These are phyloP conservation scores for Boeremia lycopersici DNA, from an alignment of 2,329 filamentous ascomycete genomes.

Conservation along the genomic window DNA sequence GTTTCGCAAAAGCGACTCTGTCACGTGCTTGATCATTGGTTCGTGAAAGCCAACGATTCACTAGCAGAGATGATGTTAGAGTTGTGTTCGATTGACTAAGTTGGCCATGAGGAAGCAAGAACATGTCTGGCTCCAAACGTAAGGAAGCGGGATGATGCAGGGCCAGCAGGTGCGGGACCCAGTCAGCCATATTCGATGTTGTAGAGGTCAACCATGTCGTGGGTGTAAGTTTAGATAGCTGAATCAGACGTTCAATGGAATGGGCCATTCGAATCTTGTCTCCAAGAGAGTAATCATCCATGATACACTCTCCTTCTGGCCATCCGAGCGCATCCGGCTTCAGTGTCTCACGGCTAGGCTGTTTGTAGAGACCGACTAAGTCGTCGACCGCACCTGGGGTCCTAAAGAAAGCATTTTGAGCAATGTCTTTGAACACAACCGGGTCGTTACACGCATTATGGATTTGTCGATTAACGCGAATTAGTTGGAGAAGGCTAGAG, in stretches of 20 bases:
- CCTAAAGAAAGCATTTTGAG: slow-evolving; percentile 6
- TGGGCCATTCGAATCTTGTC: slow-evolving; percentile 23
- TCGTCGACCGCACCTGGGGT: background rate
- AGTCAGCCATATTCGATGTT: slow-evolving; percentile 17
- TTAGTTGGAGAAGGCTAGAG: slow-evolving; percentile 22
- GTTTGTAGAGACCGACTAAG: background rate
- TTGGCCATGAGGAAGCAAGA: slow-evolving; percentile 20
- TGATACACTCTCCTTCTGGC: slow-evolving; percentile 14
- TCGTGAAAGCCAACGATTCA: slow-evolving; percentile 3
- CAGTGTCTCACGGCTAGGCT: background rate
- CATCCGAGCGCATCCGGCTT: slow-evolving; percentile 6
- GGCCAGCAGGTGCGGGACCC: slow-evolving; percentile 31
- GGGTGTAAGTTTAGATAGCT: slow-evolving; percentile 1
- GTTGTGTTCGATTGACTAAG: slow-evolving; percentile 8
- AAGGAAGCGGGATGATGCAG: slow-evolving; percentile 21
- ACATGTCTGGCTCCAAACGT: slow-evolving; percentile 16
- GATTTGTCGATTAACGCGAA: slow-evolving; percentile 20
- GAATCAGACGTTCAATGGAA: slow-evolving; percentile 21
- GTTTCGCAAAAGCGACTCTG: slow-evolving; percentile 3
- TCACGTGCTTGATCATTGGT: background rate
- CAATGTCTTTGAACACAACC: slow-evolving; percentile 25
- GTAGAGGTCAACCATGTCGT: slow-evolving; percentile 6
- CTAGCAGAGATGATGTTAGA: background rate
- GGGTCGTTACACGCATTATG: slow-evolving; percentile 23
- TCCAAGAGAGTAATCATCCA: slow-evolving; percentile 6